These are phyloP conservation scores for Colletotrichum acutatum DNA, from an alignment of 2,329 filamentous ascomycete species.

Conservation along the genomic window DNA sequence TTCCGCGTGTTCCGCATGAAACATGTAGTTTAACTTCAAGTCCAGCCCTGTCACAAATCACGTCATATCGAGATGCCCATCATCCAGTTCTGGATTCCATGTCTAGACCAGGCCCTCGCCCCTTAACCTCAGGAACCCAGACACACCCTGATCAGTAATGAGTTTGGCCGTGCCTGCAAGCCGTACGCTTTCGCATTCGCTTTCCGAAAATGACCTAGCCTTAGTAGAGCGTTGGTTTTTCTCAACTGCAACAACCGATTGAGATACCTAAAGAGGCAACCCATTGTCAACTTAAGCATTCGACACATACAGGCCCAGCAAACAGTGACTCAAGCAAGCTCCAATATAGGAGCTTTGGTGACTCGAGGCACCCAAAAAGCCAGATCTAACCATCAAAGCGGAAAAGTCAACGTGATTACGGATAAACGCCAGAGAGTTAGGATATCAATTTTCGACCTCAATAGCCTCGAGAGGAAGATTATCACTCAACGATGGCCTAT, in stretches of 20 bases:
- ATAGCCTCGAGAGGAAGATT: neutral
- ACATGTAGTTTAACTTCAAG: neutral
- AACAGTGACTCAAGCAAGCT: neutral
- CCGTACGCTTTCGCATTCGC: neutral
- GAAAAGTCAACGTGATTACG: neutral
- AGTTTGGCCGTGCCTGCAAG: neutral
- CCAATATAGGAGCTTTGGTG: neutral
- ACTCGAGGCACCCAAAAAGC: neutral
- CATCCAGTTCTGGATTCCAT: slow-evolving; percentile 7
- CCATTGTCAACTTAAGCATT: neutral
- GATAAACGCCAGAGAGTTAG: neutral
- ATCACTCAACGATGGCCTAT: neutral
- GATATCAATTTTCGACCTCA: neutral
- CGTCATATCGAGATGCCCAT: neutral
- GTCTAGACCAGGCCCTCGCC: neutral
- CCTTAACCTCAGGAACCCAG: neutral
- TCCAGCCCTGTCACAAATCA: neutral
- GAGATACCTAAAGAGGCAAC: neutral
- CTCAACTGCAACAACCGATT: neutral
- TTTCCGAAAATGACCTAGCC: neutral
- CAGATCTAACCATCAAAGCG: neutral
- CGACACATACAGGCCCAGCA: neutral
- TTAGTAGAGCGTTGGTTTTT: neutral
- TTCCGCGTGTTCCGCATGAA: slow-evolving; percentile 8
- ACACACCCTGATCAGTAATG: neutral